Evolutionary conservation across 169 alveolate species (phyloP).

Genomic region (Plasmodium cynomolgi): DNA sequence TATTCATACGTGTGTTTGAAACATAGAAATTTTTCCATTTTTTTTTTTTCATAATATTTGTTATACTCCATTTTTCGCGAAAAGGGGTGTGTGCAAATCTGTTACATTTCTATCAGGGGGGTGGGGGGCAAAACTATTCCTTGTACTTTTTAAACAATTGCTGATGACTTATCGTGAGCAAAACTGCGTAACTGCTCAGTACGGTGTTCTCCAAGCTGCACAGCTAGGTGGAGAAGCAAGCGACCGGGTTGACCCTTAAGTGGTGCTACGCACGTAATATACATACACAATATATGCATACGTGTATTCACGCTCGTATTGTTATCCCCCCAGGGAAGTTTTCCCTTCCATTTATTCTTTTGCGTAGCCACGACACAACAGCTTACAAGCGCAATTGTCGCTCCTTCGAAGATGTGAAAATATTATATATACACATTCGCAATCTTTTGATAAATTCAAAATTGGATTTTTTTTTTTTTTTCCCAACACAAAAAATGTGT

Average conservation of each 20-base stretch:
- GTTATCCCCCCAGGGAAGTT: neutral
- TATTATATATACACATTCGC: neutral
- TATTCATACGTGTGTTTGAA: neutral
- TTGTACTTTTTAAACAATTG: neutral
- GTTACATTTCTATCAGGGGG: neutral
- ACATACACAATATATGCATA: neutral
- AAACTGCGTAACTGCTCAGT: neutral
- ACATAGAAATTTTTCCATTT: constrained; percentile 11
- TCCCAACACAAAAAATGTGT: neutral
- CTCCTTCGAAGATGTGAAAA: neutral
- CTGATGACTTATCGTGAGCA: neutral
- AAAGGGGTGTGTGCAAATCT: neutral
- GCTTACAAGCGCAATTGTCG: neutral
- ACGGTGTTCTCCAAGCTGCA: neutral
- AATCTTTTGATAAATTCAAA: neutral
- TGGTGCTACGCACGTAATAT: neutral
- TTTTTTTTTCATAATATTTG: constrained; percentile 43
- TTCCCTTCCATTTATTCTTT: neutral
- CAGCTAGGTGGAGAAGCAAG: neutral
- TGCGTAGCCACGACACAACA: neutral
- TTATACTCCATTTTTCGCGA: constrained; percentile 45
- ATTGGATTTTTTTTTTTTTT: neutral
- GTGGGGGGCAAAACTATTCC: neutral
- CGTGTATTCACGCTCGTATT: neutral
- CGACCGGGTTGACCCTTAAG: neutral